A percentile compares a stretch with the other conserved stretches of the same genome.
These are phyloP conservation scores for Geosmithia morbida DNA, from an alignment of 2,329 filamentous ascomycete genomes.

Conservation along the genomic window DNA sequence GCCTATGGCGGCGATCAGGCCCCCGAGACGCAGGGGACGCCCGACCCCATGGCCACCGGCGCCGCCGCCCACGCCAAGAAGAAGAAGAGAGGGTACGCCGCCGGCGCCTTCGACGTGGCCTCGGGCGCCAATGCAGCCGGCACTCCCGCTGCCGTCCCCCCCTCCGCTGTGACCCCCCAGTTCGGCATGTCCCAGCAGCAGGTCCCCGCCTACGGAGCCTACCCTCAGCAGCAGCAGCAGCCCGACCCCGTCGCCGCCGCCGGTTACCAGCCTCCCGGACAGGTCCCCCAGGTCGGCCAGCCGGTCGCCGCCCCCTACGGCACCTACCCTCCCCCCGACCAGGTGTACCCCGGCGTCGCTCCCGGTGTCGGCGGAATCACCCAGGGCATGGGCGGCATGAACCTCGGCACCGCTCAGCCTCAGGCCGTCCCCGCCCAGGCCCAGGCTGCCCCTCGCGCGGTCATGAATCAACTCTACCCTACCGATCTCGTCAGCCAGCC, in stretches of 20 bases:
- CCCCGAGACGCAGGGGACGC: constrained; percentile 12
- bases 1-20: constrained; percentile 19
- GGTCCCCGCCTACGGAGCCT: constrained; percentile 41
- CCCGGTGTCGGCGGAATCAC: constrained; percentile 58
- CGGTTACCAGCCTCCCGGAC: constrained; percentile 22
- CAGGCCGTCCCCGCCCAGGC: constrained; percentile 15
- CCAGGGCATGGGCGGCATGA: constrained; percentile 75
- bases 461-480: constrained; percentile 78
- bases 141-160: constrained; percentile 26
- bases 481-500: constrained; percentile 86
- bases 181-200: constrained; percentile 29
- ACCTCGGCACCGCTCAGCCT: constrained; percentile 37
- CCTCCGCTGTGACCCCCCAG: constrained; percentile 20
- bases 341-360: constrained; percentile 38
- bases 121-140: constrained; percentile 62
- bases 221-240: constrained; percentile 34
- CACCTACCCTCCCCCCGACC: constrained; percentile 54
- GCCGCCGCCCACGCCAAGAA: constrained; percentile 42
- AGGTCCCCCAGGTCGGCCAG: constrained; percentile 14
- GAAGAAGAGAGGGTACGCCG: constrained; percentile 92
- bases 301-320: constrained; percentile 25
- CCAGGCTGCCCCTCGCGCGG: constrained; percentile 26
- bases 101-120: constrained; percentile 87
- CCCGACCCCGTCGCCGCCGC: constrained; percentile 20
- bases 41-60: constrained; percentile 8